These are phyloP conservation scores for Solanum paucissectum DNA, from an alignment of 257 asterid species.

Conservation along the genomic window DNA sequence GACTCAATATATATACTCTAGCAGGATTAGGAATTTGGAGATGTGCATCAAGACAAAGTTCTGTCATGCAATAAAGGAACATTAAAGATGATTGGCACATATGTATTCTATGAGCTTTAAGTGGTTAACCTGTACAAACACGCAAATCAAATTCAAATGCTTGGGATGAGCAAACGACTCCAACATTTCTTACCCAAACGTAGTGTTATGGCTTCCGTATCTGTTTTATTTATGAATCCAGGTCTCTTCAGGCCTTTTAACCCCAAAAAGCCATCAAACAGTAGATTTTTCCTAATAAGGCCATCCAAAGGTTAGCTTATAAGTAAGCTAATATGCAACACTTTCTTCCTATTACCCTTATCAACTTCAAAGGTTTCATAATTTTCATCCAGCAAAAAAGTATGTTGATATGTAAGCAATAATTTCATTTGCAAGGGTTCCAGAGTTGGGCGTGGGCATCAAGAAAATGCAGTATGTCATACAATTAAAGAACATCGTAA, in stretches of 20 bases:
- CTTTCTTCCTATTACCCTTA: not conserved
- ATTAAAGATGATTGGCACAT: not conserved
- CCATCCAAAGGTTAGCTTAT: not conserved
- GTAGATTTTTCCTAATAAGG: not conserved
- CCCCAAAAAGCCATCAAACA: not conserved
- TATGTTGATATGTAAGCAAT: not conserved
- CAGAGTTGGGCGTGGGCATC: not conserved
- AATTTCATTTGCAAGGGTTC: not conserved
- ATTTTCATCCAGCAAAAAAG: not conserved
- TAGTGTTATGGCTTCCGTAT: not conserved
- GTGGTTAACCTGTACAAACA: not conserved
- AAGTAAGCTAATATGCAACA: not conserved
- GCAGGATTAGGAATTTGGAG: no score
- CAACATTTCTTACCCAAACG: not conserved
- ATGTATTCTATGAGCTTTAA: not conserved
- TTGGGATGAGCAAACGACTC: not conserved
- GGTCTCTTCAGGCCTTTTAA: not conserved
- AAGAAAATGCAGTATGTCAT: not conserved
- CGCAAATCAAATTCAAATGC: not conserved
- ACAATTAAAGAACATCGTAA: not conserved
- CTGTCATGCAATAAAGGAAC: not conserved
- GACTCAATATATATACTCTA: no score
- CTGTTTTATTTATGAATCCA: not conserved
- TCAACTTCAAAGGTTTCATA: not conserved
- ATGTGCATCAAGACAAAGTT: no score